Base-by-base conservation (phyloP, 2,329 filamentous ascomycete genomes). In the Mariannaea sp. region DNA sequence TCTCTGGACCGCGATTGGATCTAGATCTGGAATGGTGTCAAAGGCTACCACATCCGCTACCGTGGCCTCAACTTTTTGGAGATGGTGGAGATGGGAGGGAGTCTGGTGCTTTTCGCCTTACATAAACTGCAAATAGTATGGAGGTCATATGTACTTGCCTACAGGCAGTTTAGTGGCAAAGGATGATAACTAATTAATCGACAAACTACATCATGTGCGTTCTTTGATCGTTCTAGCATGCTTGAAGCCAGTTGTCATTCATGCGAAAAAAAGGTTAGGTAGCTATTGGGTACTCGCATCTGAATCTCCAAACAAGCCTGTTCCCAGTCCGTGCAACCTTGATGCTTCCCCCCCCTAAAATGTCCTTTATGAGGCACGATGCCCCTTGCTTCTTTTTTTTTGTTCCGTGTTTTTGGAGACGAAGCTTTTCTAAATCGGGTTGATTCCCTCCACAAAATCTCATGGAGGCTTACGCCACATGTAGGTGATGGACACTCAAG, bases 21-120 rank as follows among this genome's bases (percentile, higher is more conserved):
- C 47, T 49, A 39, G 47, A 49, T 49, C 47, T 49, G 47, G 47
- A 43, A 35, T 49, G 47, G 47, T 30, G 47, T 43, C 47, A 17
- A 38, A 49, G 33, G 26, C 46, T 35, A 36, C 39, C 38, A 30
- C 46, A 49, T 43, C 47, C 47, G 47, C 47, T 49, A 49, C 38
- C 47, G 47, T 49, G 47, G 47, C 47, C 47, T 49, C 47, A 36
- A 49, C 17, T 49, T 35, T 8, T 32, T 22, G 5, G 24, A 22
- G 7, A 29, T n/a, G n/a, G n/a, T n/a, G n/a, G n/a, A n/a, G n/a
- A n/a, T n/a, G n/a, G n/a, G n/a, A n/a, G n/a, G n/a, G n/a, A n/a
- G n/a, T n/a, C n/a, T n/a, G n/a, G n/a, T n/a, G n/a, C n/a, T n/a
- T n/a, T n/a, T n/a, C n/a, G n/a, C n/a, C n/a, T n/a, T n/a, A n/a